These are phyloP conservation scores for Alternaria tenuissima DNA, from an alignment of 2,329 filamentous ascomycete genomes.

Conservation along the genomic window DNA sequence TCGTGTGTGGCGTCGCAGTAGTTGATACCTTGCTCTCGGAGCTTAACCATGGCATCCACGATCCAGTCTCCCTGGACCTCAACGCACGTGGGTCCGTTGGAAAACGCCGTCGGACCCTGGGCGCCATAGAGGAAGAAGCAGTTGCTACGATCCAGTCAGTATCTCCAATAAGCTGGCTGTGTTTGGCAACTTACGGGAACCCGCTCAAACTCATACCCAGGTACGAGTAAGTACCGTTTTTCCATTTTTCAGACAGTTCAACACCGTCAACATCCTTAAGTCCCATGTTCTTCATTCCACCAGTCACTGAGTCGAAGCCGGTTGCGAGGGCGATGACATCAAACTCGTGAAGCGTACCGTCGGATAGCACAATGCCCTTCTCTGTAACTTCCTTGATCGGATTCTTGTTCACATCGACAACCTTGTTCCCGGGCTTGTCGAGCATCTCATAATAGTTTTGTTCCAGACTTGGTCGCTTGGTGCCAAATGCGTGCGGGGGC, in stretches of 20 bases:
- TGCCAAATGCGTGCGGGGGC: slow-evolving; percentile 57
- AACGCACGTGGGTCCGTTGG: slow-evolving; percentile 56
- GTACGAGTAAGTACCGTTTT: slow-evolving; percentile 52
- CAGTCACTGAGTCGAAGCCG: slow-evolving; percentile 57
- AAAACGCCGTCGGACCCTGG: slow-evolving; percentile 58
- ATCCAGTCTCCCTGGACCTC: slow-evolving; percentile 58
- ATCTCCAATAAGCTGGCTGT: neutral
- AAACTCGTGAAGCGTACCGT: slow-evolving; percentile 54
- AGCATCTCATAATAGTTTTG: slow-evolving; percentile 59
- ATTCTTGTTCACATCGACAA: slow-evolving; percentile 54
- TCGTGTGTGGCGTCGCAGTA: slow-evolving; percentile 53
- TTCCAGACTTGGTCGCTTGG: slow-evolving; percentile 58
- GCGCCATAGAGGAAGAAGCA: slow-evolving; percentile 58
- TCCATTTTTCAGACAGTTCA: slow-evolving; percentile 53
- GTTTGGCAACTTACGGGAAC: slow-evolving; percentile 32
- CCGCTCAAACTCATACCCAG: slow-evolving; percentile 54
- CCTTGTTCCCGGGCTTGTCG: slow-evolving; percentile 53
- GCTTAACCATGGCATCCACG: slow-evolving; percentile 53
- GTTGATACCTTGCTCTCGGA: slow-evolving; percentile 48
- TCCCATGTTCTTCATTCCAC: slow-evolving; percentile 53
- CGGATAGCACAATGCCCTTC: slow-evolving; percentile 51
- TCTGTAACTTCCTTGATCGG: slow-evolving; percentile 52
- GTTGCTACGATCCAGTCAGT: slow-evolving; percentile 35
- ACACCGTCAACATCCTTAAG: slow-evolving; percentile 49
- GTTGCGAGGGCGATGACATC: slow-evolving; percentile 57